Evolutionary conservation across 208 protist species (phyloP).

Genomic region (Acanthamoeba divionensis): DNA sequence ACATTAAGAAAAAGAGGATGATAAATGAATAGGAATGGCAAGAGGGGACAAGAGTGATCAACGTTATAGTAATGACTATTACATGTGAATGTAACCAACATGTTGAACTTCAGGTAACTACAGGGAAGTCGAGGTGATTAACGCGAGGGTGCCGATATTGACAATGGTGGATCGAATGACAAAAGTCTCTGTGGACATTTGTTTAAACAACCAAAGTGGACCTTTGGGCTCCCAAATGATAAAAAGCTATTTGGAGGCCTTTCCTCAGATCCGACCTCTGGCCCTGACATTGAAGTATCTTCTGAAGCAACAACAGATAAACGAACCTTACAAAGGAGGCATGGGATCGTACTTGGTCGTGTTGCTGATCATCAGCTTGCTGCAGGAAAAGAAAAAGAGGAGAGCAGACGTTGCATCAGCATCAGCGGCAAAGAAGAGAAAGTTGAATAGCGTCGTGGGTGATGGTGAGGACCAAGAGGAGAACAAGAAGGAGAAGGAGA

Average conservation of each 20-base stretch:
- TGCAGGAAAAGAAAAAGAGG: neutral
- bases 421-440: no score
- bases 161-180: no score
- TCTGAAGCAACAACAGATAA: neutral
- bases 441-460: no score
- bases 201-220: neutral
- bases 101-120: no score
- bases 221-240: neutral
- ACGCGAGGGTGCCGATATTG: no score
- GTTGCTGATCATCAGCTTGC: neutral
- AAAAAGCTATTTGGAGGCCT: neutral
- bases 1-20: no score
- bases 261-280: neutral
- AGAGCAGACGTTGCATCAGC: no score
- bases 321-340: neutral
- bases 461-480: neutral
- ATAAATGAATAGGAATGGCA: no score
- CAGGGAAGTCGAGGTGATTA: no score
- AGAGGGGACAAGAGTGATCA: no score
- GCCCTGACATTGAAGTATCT: neutral
- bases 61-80: no score
- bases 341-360: constrained; percentile 17
- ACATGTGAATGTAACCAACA: no score
- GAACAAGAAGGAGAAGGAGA: neutral
- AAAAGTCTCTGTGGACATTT: neutral